A percentile compares a stretch with the other conserved stretches of the same genome.
phyloP scores from a whole-genome alignment of 2,329 filamentous ascomycete genomes.

The Dothistroma septosporum region DNA sequence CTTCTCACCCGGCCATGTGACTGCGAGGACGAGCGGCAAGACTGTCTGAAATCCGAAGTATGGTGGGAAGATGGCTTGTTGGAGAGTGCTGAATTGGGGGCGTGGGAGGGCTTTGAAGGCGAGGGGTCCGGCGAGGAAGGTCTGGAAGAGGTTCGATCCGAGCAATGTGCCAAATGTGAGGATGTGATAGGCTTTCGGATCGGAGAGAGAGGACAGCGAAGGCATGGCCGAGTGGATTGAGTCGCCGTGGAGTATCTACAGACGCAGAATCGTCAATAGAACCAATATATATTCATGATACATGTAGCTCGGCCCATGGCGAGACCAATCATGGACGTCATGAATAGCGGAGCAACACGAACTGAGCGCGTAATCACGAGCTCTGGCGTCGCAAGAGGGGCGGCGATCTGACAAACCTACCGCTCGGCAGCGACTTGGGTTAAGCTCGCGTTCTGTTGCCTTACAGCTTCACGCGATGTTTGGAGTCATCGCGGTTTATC shows the following conservation, averaged over 20 bases:
- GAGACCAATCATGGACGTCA: background rate
- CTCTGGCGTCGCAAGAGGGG: background rate
- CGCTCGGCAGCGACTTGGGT: background rate
- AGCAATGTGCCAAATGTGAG: slow-evolving; percentile 74
- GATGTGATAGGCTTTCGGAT: slow-evolving; percentile 72
- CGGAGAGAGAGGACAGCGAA: slow-evolving; percentile 52
- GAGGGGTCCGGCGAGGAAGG: slow-evolving; percentile 69
- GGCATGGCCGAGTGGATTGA: slow-evolving; percentile 33
- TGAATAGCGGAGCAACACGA: background rate
- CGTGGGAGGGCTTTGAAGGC: slow-evolving; percentile 73
- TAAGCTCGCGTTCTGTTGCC: slow-evolving; percentile 7
- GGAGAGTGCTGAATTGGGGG: slow-evolving; percentile 75
- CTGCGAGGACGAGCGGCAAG: slow-evolving; percentile 65
- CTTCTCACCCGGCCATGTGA: slow-evolving; percentile 71
- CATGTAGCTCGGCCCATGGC: background rate
- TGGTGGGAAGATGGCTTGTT: slow-evolving; percentile 75
- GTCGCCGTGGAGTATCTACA: background rate
- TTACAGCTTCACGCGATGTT: background rate
- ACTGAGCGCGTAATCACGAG: background rate
- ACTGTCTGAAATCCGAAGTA: slow-evolving; percentile 84
- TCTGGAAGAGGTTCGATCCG: slow-evolving; percentile 82
- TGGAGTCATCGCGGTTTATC: slow-evolving; percentile 1
- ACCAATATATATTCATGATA: background rate
- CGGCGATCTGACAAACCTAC: too few species aligned
- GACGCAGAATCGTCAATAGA: background rate